Evolutionary conservation across 805 yeast species (phyloP).

Genomic region (Candida insectorum): DNA sequence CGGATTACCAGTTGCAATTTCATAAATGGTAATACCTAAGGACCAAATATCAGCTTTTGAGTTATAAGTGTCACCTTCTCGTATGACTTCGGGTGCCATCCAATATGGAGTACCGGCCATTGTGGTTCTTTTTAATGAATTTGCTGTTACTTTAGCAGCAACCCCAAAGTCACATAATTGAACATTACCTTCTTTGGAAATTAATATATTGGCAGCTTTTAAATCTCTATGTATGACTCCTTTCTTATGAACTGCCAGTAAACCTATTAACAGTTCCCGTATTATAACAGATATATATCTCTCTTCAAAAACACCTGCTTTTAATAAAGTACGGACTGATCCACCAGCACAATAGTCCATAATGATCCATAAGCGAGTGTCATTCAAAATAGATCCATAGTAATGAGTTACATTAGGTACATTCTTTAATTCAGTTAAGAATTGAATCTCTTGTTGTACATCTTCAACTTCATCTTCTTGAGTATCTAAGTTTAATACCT

Average conservation of each 20-base stretch:
- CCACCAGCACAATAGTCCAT: conserved; percentile 99
- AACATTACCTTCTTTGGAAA: conserved; percentile 84
- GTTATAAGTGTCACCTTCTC: conserved; percentile 86
- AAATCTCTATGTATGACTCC: conserved; percentile 96
- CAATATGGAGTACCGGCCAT: conserved; percentile 97
- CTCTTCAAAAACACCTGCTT: conserved; percentile 88
- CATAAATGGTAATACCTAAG: conserved; percentile 88
- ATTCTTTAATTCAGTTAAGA: conserved; percentile 74
- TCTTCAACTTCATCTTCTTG: conserved; percentile 92
- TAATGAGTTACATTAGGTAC: conserved; percentile 93
- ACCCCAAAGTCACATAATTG: conserved; percentile 97
- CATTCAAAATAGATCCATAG: conserved; percentile 82
- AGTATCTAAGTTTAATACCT: conserved; percentile 87
- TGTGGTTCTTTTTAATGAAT: conserved; percentile 77
- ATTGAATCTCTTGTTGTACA: conserved; percentile 89
- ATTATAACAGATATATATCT: conserved; percentile 76
- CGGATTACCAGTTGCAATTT: conserved; percentile 95
- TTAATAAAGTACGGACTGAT: conserved; percentile 76
- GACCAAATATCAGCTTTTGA: conserved; percentile 97
- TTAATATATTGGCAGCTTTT: conserved; percentile 92
- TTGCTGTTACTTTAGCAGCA: conserved; percentile 84
- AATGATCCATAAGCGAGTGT: conserved; percentile 92
- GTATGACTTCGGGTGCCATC: conserved; percentile 99
- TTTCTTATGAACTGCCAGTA: conserved; percentile 76
- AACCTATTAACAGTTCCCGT: conserved; percentile 75